Percentiles rank a stretch among this genome's conserved stretches.
Evolutionary conservation across 768 basidiomycete genomes (phyloP).

Genomic region (Podaxis sp.): DNA sequence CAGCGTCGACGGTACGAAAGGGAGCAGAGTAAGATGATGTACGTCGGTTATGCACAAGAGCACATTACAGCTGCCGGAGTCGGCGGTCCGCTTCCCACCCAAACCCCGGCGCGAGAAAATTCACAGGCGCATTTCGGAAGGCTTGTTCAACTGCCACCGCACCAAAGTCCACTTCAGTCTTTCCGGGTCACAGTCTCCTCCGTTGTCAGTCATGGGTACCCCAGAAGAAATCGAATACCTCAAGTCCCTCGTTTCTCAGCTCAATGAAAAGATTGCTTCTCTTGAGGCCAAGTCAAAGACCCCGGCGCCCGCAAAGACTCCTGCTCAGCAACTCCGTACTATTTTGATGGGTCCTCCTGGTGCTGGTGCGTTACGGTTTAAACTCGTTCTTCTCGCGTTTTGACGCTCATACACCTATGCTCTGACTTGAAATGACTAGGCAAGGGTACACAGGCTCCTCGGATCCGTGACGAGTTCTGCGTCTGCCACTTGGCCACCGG

Average conservation of each 20-base stretch:
- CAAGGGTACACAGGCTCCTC: slow-evolving; percentile 97
- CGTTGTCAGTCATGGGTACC: slow-evolving; percentile 47
- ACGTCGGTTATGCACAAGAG: not conserved
- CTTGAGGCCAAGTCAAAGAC: slow-evolving; percentile 73
- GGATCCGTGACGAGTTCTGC: slow-evolving; percentile 89
- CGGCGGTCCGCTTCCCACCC: slow-evolving; percentile 1
- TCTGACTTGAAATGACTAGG: slow-evolving; percentile 45
- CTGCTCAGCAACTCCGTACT: slow-evolving; percentile 80
- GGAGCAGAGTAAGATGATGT: not conserved
- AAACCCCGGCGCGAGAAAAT: slow-evolving; percentile 7
- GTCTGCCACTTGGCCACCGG: slow-evolving; percentile 98
- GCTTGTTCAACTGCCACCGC: slow-evolving; percentile 4
- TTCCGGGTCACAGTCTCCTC: slow-evolving; percentile 13
- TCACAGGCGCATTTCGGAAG: slow-evolving; percentile 10
- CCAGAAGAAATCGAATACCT: slow-evolving; percentile 90
- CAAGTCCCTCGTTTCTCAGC: slow-evolving; percentile 86
- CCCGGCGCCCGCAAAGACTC: slow-evolving; percentile 44
- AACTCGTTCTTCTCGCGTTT: not conserved
- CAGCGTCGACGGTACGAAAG: not conserved
- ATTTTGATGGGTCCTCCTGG: slow-evolving; percentile 97
- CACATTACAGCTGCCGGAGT: slow-evolving; percentile 23
- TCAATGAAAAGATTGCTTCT: slow-evolving; percentile 83
- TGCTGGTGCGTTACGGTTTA: slow-evolving; percentile 63
- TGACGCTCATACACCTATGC: not conserved
- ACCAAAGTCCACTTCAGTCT: slow-evolving; percentile 12